phyloP scores from a whole-genome alignment of 1,284 basidiomycete genomes.

The Moesziomyces aphidis region DNA sequence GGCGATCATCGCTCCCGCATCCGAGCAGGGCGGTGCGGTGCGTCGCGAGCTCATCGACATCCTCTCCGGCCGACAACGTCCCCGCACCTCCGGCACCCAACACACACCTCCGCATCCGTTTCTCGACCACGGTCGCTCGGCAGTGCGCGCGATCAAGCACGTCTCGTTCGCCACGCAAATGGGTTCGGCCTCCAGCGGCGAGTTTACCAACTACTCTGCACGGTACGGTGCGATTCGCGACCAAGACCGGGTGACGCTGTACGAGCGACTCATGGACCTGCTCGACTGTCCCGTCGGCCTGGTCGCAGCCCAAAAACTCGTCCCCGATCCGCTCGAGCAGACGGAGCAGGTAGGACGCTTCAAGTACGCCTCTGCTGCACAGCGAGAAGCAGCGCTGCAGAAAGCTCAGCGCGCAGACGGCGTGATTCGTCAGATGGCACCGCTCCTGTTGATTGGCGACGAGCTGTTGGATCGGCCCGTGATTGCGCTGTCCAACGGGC shows the following conservation, averaged over 20 bases:
- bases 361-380: conserved; percentile 42
- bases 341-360: conserved; percentile 30
- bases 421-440: conserved; percentile 45
- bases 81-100: conserved; percentile 1
- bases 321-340: conserved; percentile 55
- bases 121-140: conserved; percentile 9
- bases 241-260: conserved; percentile 59
- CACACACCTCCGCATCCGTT: conserved; percentile 44
- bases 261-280: conserved; percentile 59
- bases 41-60: conserved; percentile 47
- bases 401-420: conserved; percentile 30
- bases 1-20: conserved; percentile 59
- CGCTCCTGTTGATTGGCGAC: conserved; percentile 46
- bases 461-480: conserved; percentile 55
- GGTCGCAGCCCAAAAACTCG: conserved; percentile 44
- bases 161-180: conserved; percentile 56
- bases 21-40: conserved; percentile 51
- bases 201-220: conserved; percentile 61
- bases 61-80: conserved; percentile 27
- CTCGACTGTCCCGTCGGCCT: conserved; percentile 52
- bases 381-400: conserved; percentile 5
- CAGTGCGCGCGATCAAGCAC: conserved; percentile 38
- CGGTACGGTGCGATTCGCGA: conserved; percentile 65
- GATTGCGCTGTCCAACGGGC: conserved; percentile 85
- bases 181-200: conserved; percentile 19